Conservation (phyloP, 2,329 filamentous ascomycete genomes). For the Fulvia fulva region DNA sequence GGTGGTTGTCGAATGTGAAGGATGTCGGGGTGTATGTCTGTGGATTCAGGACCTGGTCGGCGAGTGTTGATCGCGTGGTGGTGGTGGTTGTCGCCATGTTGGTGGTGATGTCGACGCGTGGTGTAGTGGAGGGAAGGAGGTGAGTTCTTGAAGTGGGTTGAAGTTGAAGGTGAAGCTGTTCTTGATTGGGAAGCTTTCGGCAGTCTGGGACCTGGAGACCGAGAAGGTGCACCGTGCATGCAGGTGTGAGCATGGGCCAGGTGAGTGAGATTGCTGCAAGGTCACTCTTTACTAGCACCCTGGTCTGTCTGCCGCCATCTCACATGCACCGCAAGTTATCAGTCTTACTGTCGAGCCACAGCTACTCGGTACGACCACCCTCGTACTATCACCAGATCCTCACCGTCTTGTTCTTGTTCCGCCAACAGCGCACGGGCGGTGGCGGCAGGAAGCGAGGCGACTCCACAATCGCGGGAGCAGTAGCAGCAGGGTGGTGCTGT, state of each 20-base stretch:
- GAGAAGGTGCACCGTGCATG: background rate
- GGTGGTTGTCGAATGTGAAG: conserved; percentile 35
- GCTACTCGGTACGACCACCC: background rate
- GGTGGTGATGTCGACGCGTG: background rate
- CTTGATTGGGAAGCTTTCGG: background rate
- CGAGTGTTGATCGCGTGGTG: conserved; percentile 19
- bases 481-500: background rate
- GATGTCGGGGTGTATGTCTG: conserved; percentile 23
- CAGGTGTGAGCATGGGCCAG: background rate
- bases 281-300: background rate
- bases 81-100: conserved; percentile 12
- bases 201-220: too few species aligned
- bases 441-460: background rate
- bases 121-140: background rate
- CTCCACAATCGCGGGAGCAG: background rate
- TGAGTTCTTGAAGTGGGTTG: conserved; percentile 3
- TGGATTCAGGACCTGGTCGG: conserved; percentile 32
- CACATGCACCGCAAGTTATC: background rate
- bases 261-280: background rate
- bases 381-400: background rate
- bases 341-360: background rate
- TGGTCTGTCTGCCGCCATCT: background rate
- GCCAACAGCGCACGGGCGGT: background rate
- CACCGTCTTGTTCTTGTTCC: background rate
- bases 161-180: too few species aligned